Conservation (phyloP, 2,329 filamentous ascomycete genomes). For the Epichloe amarillans region DNA sequence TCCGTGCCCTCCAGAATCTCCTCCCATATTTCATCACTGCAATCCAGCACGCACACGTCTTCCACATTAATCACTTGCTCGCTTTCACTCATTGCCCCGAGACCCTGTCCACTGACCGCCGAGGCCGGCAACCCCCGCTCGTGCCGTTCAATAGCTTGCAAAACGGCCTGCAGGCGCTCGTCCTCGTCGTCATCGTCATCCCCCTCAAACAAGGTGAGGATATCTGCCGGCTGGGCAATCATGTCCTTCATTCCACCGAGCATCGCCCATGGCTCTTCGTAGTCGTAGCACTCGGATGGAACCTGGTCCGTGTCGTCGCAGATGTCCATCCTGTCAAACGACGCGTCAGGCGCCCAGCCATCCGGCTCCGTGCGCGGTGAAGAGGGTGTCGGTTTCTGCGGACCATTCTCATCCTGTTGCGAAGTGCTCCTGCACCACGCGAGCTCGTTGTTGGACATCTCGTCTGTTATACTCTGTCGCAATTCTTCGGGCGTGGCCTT, state of each 20-base stretch:
- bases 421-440: no score
- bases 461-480: no score
- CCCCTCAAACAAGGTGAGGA: no score
- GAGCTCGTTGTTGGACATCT: no score
- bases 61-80: neutral
- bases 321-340: no score
- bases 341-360: no score
- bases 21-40: neutral
- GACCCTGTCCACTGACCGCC: neutral
- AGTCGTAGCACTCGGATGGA: neutral
- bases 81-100: neutral
- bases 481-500: no score
- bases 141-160: neutral
- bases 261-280: neutral
- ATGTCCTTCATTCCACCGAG: neutral
- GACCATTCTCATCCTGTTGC: no score
- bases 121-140: neutral
- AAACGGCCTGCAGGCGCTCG: neutral
- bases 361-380: no score
- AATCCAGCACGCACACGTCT: neutral
- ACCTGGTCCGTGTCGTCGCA: no score
- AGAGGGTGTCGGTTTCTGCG: no score
- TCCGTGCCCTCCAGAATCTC: neutral
- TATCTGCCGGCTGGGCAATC: neutral
- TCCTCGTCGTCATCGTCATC: neutral